Evolutionary conservation across 2,329 filamentous ascomycete genomes (phyloP), one percentile per base, ranked within the genome.

Genomic region (Nannizzia gypsea): DNA sequence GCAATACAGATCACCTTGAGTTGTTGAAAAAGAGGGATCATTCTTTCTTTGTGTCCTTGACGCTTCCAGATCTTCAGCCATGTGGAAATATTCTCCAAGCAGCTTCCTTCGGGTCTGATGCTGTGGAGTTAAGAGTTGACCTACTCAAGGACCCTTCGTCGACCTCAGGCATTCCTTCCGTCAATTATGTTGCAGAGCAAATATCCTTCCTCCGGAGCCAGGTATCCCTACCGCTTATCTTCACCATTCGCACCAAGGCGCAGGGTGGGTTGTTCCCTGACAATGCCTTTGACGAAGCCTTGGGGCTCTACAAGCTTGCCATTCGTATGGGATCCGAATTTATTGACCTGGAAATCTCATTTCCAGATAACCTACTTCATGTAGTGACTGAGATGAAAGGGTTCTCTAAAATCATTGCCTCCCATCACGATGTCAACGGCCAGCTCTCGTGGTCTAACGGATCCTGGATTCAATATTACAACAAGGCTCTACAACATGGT

Each of bases 1-100:
- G 88, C 76, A 76, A 71, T 71, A 66, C 61, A 75, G 71, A 78
- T 78, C 73, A 71, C 65, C 64, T 89, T 46, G 74, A 80, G 46
- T 74, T 80, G 38, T 80, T 86, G 66, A 81, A 78, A 68, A 87
- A 85, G 72, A 82, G 83, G 65, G 73, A 78, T 63, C 83, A 89
- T 56, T 93, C 89, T 20, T 97, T 95, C 78, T 99, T 99, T 67
- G 88, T 97, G 22, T 91, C 91, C 6, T 76, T 99, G 55, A 97
- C 93, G 0, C 78, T 93, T 57, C 89, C 91, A 1, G 83, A 89
- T 65, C 76, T 97, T 15, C 77, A 81, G 9, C 76, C 82, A 20
- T 82, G 85, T 31, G 71, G 83, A 6, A 78, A 84, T 20, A 76
- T 86, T 28, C 78, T 99, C 50, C 84, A 86, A 1, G 78, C 83